phyloP scores from a whole-genome alignment of 441 rosid genomes.

The Manihot esculenta region DNA sequence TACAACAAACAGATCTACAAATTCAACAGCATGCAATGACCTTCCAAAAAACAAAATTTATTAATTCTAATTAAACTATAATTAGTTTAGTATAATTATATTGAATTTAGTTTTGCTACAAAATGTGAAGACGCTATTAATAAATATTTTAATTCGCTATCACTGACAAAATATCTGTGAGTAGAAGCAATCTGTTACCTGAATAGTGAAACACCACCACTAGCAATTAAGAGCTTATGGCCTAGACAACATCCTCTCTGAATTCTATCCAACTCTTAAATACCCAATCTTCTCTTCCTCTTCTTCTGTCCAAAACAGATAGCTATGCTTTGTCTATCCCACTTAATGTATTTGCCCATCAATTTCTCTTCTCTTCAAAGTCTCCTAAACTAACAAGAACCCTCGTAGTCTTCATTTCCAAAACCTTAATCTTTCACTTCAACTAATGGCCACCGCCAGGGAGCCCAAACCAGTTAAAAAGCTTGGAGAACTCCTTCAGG shows the following conservation, averaged over 20 bases:
- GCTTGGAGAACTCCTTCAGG: conserved; percentile 53
- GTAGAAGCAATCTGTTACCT: too few relatives aligned
- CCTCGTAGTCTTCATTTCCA: neutral
- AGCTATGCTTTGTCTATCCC: conserved; percentile 32
- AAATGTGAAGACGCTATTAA: too few relatives aligned
- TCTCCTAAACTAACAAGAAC: neutral
- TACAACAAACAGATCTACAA: neutral
- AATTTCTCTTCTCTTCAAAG: conserved; percentile 2
- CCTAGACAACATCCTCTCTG: conserved; percentile 3
- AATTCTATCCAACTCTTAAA: conserved; percentile 17
- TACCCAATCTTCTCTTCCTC: conserved; percentile 12
- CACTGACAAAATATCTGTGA: too few relatives aligned
- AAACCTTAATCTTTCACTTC: neutral
- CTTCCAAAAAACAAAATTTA: too few relatives aligned
- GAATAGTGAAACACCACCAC: neutral
- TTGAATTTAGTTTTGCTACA: too few relatives aligned
- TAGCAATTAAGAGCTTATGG: conserved; percentile 10
- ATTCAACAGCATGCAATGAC: too few relatives aligned
- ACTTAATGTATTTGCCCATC: conserved; percentile 15
- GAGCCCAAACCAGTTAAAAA: conserved; percentile 28
- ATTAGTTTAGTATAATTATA: too few relatives aligned
- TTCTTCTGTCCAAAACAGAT: conserved; percentile 30
- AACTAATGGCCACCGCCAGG: conserved; percentile 16
- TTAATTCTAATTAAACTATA: too few relatives aligned
- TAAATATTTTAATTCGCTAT: too few relatives aligned